Evolutionary conservation across 768 basidiomycete species (phyloP).

Genomic region (Phaeotremella skinneri): DNA sequence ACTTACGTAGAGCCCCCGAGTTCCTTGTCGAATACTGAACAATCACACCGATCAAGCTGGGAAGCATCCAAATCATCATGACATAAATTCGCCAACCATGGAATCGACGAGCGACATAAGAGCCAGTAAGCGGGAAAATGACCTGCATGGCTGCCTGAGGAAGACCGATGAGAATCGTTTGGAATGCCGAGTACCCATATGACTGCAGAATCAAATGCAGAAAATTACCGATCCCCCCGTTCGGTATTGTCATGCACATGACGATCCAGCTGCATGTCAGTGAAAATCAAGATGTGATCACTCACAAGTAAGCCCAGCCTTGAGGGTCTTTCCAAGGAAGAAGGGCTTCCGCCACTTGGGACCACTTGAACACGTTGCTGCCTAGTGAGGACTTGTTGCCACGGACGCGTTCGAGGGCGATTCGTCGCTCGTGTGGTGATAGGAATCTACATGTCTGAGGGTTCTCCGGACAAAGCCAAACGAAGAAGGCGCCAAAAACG

Average conservation of each 20-base stretch:
- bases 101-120: constrained; percentile 30
- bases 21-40: constrained; percentile 30
- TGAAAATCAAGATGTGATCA: neutral
- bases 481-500: constrained; percentile 27
- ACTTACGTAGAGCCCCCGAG: constrained; percentile 23
- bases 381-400: constrained; percentile 31
- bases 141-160: constrained; percentile 38
- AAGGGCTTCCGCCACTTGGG: constrained; percentile 31
- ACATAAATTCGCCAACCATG: constrained; percentile 22
- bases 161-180: constrained; percentile 37
- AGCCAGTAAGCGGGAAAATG: constrained; percentile 32
- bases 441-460: constrained; percentile 34
- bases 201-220: constrained; percentile 38
- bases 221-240: constrained; percentile 38
- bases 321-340: constrained; percentile 36
- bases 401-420: constrained; percentile 32
- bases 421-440: constrained; percentile 19
- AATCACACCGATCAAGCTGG: constrained; percentile 29
- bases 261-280: constrained; percentile 21
- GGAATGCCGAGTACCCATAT: constrained; percentile 35
- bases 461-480: constrained; percentile 31
- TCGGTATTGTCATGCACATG: constrained; percentile 27
- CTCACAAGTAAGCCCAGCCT: constrained; percentile 24
- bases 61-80: constrained; percentile 30
- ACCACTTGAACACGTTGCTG: constrained; percentile 31